phyloP scores from a whole-genome alignment of 805 yeast genomes.

The Starmerella stigmatis region DNA sequence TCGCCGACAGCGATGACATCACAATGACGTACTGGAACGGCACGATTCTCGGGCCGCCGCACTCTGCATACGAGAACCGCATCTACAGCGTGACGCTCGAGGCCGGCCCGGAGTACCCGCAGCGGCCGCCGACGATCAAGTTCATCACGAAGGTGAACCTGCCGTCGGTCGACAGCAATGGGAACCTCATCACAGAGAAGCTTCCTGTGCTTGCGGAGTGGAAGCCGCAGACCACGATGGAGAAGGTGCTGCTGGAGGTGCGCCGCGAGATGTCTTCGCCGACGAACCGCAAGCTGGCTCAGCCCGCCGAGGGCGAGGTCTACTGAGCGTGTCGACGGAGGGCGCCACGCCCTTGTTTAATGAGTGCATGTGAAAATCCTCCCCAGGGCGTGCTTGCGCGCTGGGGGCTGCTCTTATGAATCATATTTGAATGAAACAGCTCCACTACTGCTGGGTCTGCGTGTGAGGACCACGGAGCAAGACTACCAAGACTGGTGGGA shows the following conservation, averaged over 20 bases:
- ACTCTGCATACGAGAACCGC: constrained; percentile 78
- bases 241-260: constrained; percentile 76
- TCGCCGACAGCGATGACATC: constrained; percentile 81
- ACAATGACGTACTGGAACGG: constrained; percentile 96
- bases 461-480: too few relatives aligned
- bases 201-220: constrained; percentile 68
- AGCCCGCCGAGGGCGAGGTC: constrained; percentile 82
- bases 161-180: constrained; percentile 75
- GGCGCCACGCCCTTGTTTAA: too few relatives aligned
- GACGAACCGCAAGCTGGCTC: constrained; percentile 70
- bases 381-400: too few relatives aligned
- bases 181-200: constrained; percentile 39
- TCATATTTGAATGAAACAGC: too few relatives aligned
- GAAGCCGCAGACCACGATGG: constrained; percentile 89
- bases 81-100: constrained; percentile 73
- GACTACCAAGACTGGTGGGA: too few relatives aligned
- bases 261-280: constrained; percentile 77
- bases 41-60: constrained; percentile 95
- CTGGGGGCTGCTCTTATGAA: too few relatives aligned
- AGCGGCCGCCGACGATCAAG: constrained; percentile 70
- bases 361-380: too few relatives aligned
- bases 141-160: constrained; percentile 79
- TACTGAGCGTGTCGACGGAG: constrained; percentile 29
- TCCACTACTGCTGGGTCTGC: too few relatives aligned
- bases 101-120: constrained; percentile 82